A percentile compares a stretch with the other conserved stretches of the same genome.
These are phyloP conservation scores for Achaetomiella virescens DNA, from an alignment of 495 filamentous ascomycete genomes.

Conservation along the genomic window DNA sequence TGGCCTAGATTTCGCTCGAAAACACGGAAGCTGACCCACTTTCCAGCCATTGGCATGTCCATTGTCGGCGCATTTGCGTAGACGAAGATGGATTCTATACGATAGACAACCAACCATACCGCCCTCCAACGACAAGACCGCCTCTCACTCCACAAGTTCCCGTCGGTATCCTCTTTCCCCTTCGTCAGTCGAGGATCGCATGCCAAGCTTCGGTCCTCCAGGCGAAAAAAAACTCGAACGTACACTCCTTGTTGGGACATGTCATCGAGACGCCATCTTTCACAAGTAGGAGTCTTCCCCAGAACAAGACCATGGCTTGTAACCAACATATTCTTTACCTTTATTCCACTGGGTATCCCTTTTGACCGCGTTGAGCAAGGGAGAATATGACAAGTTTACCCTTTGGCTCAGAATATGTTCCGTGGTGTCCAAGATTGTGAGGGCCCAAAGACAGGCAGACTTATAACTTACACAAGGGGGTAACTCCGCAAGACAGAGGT, in stretches of 20 bases:
- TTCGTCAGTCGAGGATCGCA: too few relatives aligned
- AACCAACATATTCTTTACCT: slow-evolving; percentile 5
- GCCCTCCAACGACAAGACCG: background rate
- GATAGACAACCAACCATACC: background rate
- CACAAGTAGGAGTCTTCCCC: background rate
- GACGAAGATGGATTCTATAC: background rate
- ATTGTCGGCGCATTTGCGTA: slow-evolving; percentile 33
- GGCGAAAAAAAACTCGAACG: background rate
- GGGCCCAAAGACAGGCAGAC: background rate
- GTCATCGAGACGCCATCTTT: background rate
- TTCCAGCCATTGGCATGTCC: slow-evolving; percentile 22
- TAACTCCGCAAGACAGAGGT: too few relatives aligned
- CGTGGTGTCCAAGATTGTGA: background rate
- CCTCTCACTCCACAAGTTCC: background rate
- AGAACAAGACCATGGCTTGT: background rate
- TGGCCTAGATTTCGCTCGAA: background rate
- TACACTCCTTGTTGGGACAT: background rate
- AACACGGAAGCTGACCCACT: slow-evolving; percentile 13
- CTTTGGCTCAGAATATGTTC: background rate
- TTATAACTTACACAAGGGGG: too few relatives aligned
- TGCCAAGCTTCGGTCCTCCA: background rate
- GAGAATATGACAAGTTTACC: slow-evolving; percentile 8
- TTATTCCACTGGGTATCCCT: background rate
- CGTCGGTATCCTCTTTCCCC: too few relatives aligned
- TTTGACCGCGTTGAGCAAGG: background rate